Base-by-base conservation (phyloP, 2,329 filamentous ascomycete genomes). In the Scytalidium lignicola region DNA sequence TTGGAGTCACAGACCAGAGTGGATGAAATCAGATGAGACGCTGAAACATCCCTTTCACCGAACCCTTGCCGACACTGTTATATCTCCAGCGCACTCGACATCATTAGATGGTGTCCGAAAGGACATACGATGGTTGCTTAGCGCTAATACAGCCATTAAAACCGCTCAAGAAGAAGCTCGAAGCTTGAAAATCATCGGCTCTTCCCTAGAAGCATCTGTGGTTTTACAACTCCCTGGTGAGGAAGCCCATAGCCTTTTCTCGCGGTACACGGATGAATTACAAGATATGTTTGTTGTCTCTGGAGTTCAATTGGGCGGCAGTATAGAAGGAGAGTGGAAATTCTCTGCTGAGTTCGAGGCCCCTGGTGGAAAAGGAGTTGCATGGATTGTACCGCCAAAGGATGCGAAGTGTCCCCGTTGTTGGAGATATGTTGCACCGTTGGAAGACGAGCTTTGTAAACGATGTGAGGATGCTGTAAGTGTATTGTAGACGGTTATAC, bases 381-480 rank as follows among this genome's bases (percentile, higher is more conserved):
- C 57, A 37, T 57, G 55, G 51, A 52, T 72, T 4, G 40, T 67
- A 43, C 69, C 75, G 9, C 75, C 83, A 0, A 65, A 65, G 13
- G 67, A 70, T 12, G 69, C 75, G 43, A 99, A 97, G 67, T 99
- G 93, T 65, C 76, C 80, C 1, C 76, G 93, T 45, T 99, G 93
- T 70, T 99, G 93, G 93, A 81, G 86, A 53, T 95, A 89, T 66
- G 76, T 86, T 20, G 83, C 86, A n/a, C 72, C 78, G n/a, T 68
- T 69, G 43, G 76, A 85, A 57, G 81, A 86, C 17, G 66, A 71
- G 37, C 70, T 95, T 17, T 97, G 92, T 67, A 69, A 67, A 44
- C 74, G 90, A 62, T 97, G 92, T 65, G 81, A 84, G 23, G 76
- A 80, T 12, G 80, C 85, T 29, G 76, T 92, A 46, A 20, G 22